These are phyloP conservation scores for Cornus kousa DNA, from an alignment of 148 eudicot genomes.

Conservation along the genomic window DNA sequence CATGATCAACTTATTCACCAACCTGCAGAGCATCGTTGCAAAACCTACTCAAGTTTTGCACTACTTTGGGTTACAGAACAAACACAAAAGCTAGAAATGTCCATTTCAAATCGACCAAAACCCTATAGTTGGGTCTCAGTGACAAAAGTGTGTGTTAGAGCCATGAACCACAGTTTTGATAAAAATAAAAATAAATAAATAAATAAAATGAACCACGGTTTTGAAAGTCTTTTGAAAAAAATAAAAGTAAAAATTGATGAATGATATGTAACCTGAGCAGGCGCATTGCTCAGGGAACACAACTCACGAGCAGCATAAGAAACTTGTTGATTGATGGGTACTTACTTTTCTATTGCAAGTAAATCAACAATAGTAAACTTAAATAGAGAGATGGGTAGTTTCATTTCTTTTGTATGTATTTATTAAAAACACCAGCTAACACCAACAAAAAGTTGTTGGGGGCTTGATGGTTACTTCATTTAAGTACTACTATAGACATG, in stretches of 20 bases:
- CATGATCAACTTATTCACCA: neutral
- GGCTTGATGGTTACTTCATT: conserved; percentile 2
- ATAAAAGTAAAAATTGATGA: too few relatives aligned
- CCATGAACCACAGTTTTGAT: neutral
- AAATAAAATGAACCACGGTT: too few relatives aligned
- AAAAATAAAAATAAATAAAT: too few relatives aligned
- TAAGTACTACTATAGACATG: neutral
- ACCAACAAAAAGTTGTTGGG: neutral
- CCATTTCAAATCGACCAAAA: neutral
- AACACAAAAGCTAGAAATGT: neutral
- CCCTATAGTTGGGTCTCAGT: neutral
- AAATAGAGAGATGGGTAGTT: neutral
- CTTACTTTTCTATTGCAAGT: too few relatives aligned
- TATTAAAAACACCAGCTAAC: neutral
- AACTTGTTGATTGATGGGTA: too few relatives aligned
- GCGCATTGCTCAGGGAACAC: too few relatives aligned
- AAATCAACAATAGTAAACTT: neutral
- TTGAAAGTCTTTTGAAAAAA: too few relatives aligned
- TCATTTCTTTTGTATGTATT: too few relatives aligned
- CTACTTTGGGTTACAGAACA: neutral
- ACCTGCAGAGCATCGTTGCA: neutral
- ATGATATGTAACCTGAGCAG: too few relatives aligned
- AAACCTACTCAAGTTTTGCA: neutral
- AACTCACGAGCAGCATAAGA: too few relatives aligned
- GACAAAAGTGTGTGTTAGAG: neutral